Evolutionary conservation across 371 early-diverging fungal species (phyloP), one percentile per base, ranked within the genome.

Genomic region (Nematocida sp.): DNA sequence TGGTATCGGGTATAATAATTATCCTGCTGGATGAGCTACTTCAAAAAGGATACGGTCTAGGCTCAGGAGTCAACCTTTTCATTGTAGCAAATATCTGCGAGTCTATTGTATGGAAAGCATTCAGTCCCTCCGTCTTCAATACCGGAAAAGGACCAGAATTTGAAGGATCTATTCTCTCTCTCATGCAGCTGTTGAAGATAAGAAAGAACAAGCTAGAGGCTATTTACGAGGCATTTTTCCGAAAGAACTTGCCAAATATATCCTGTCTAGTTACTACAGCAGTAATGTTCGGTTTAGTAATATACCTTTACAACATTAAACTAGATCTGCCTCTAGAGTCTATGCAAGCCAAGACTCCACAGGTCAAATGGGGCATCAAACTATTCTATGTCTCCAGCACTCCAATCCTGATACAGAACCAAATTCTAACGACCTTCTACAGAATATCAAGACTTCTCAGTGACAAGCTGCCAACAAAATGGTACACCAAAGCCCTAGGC

Each of bases 41-140:
- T 67, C 96, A 96, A 85, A 99, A 99, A 87, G 99, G 99, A n/a
- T 98, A 99, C 80, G 98, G 99, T 78, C 86, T 98, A 62, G 99
- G 99, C 32, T 95, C 98, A 35, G 99, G 99, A 77, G 95, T 97
- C 80, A 93, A 94, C 76, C 86, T 99, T 77, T 99, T 99, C 81
- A 95, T 98, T 85, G 98, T 97, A 58, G 91, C 96, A 77, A 96
- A 95, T 85, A 91, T 96, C 77, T 96, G 96, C 84, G 96, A 99
- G 86, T 93, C 87, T 76, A 92, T 99, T 78, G 87, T 99, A 80
- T 99, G 99, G 99, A 91, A 95, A 85, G 91, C 94, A 15, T 88
- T 99, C 78, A 90, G 90, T 67, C 96, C 96, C 51, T 90, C 90
- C 53, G 95, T 94, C 34, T 87, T 89, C 85, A 93, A 91, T 83